Percentiles rank a stretch among this genome's conserved stretches.
These are phyloP conservation scores for Vitis hybrid DNA, from an alignment of 177 flowering plant species.

Conservation along the genomic window DNA sequence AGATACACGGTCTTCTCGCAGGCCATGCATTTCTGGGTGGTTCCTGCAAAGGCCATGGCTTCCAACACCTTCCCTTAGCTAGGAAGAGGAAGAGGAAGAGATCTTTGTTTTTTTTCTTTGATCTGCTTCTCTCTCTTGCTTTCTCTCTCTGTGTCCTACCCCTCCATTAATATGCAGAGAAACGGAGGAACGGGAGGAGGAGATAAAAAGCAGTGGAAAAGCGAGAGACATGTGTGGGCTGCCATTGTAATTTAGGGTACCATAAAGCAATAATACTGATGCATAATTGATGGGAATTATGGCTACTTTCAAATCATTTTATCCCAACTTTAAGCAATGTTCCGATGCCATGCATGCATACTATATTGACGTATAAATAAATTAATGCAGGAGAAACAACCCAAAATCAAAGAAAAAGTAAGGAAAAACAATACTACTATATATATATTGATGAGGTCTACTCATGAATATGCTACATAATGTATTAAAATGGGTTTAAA, in stretches of 20 bases:
- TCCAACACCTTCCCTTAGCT: background rate
- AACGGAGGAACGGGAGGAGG: background rate
- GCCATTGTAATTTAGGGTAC: slow-evolving; percentile 16
- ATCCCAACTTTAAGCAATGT: slow-evolving; percentile 13
- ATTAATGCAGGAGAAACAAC: too few relatives aligned
- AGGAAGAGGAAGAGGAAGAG: background rate
- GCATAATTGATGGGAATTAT: background rate
- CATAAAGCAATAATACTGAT: slow-evolving; percentile 6
- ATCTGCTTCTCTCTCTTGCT: background rate
- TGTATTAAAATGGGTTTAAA: too few relatives aligned
- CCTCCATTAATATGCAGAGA: background rate
- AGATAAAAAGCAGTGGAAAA: slow-evolving; percentile 1
- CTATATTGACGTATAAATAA: too few relatives aligned
- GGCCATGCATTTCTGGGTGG: slow-evolving; percentile 40
- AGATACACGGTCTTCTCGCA: slow-evolving; percentile 41
- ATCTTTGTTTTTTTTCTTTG: background rate
- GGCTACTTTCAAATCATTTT: slow-evolving; percentile 15
- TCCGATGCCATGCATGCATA: too few relatives aligned
- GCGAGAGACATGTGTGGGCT: background rate
- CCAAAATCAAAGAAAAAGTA: too few relatives aligned
- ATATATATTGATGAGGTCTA: too few relatives aligned
- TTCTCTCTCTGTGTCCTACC: background rate
- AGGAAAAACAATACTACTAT: too few relatives aligned
- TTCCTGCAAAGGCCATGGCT: slow-evolving; percentile 35
- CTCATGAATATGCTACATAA: too few relatives aligned